These are phyloP conservation scores for Curvularia eragrostidis DNA, from an alignment of 2,329 filamentous ascomycete species.

Conservation along the genomic window DNA sequence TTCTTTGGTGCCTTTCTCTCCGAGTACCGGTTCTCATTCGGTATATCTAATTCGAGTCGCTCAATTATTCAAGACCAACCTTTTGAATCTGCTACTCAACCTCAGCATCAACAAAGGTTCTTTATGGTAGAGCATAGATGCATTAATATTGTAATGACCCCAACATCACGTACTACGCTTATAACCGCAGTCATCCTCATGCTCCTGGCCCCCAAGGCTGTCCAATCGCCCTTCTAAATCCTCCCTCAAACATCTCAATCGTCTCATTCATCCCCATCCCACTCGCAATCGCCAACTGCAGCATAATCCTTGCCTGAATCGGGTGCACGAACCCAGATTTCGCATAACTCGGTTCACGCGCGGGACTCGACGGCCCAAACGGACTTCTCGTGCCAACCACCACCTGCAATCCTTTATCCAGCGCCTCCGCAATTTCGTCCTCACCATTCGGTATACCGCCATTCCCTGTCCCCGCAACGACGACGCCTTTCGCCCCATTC, in stretches of 20 bases:
- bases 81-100: not conserved
- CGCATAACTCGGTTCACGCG: slow-evolving; percentile 23
- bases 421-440: slow-evolving; percentile 26
- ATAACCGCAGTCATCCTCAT: not conserved
- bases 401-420: slow-evolving; percentile 34
- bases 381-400: slow-evolving; percentile 35
- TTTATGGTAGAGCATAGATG: not conserved
- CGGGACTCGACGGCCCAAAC: slow-evolving; percentile 31
- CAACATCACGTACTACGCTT: too few species aligned
- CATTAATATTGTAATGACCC: not conserved
- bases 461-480: slow-evolving; percentile 39
- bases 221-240: slow-evolving; percentile 33
- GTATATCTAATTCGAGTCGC: not conserved
- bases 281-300: slow-evolving; percentile 41
- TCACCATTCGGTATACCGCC: slow-evolving; percentile 31
- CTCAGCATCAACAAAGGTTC: not conserved
- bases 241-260: slow-evolving; percentile 37
- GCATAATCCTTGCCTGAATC: slow-evolving; percentile 37
- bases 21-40: not conserved
- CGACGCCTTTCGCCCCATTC: slow-evolving; percentile 35
- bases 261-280: slow-evolving; percentile 38
- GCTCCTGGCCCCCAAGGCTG: slow-evolving; percentile 23
- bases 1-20: not conserved
- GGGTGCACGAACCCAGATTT: slow-evolving; percentile 35
- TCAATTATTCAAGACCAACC: not conserved